Percentiles rank a stretch among this genome's conserved stretches.
These are phyloP conservation scores for Cryptococcus sp. DNA, from an alignment of 1,284 basidiomycete species.

Conservation along the genomic window DNA sequence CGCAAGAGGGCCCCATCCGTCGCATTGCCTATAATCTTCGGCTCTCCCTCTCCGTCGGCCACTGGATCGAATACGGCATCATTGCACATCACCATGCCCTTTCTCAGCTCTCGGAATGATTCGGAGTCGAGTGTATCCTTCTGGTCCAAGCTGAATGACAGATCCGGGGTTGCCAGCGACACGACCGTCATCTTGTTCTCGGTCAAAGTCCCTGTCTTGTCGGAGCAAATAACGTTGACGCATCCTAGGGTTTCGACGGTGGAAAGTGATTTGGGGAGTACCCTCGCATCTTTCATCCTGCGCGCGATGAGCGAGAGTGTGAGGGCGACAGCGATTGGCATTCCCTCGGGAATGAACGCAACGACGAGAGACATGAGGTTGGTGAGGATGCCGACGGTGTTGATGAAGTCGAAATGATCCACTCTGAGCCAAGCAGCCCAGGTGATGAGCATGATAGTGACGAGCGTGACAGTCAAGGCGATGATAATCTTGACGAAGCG, in stretches of 20 bases:
- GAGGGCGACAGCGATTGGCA: constrained; percentile 55
- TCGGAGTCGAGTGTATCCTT: constrained; percentile 10
- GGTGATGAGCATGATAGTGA: constrained; percentile 29
- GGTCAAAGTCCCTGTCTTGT: constrained; percentile 85
- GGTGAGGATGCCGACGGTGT: constrained; percentile 58
- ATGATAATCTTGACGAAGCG: constrained; percentile 50
- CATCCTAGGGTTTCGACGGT: constrained; percentile 94
- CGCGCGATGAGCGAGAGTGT: constrained; percentile 58
- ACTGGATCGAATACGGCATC: constrained; percentile 60
- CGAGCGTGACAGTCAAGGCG: constrained; percentile 10
- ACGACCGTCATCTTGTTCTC: constrained; percentile 96
- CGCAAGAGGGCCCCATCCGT: constrained; percentile 63
- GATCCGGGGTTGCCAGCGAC: constrained; percentile 48
- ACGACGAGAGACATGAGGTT: constrained; percentile 61
- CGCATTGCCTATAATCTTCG: constrained; percentile 61
- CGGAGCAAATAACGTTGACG: constrained; percentile 61
- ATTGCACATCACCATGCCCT: constrained; percentile 56
- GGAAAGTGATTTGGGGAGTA: constrained; percentile 69
- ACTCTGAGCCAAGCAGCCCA: constrained; percentile 57
- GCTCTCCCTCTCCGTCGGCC: constrained; percentile 50
- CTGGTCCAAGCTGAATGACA: constrained; percentile 26
- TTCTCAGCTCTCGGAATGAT: constrained; percentile 2
- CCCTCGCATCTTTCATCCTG: constrained; percentile 58
- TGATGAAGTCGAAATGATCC: constrained; percentile 59
- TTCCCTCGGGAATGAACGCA: constrained; percentile 59